These are phyloP conservation scores for Colletotrichum sublineola DNA, from an alignment of 2,329 filamentous ascomycete species.

Conservation along the genomic window DNA sequence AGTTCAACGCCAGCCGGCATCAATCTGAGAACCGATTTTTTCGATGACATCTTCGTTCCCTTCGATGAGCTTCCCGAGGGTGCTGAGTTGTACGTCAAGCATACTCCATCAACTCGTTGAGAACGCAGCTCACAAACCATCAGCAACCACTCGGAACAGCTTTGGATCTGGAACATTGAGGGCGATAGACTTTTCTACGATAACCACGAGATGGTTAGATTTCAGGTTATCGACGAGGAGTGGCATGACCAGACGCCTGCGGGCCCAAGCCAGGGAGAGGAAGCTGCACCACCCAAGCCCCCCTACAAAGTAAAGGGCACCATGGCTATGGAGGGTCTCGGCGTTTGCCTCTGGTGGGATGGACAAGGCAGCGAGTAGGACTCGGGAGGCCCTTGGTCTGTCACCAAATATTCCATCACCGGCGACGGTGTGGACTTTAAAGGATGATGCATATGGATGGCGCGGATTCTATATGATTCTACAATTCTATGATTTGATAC, in stretches of 20 bases:
- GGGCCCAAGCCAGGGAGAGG: conserved; percentile 72
- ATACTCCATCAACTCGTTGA: conserved; percentile 9
- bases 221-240: conserved; percentile 87
- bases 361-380: conserved; percentile 37
- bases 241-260: conserved; percentile 91
- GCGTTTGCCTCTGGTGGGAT: conserved; percentile 76
- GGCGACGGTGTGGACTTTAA: not conserved
- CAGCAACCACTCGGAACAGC: conserved; percentile 79
- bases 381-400: conserved; percentile 13
- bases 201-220: conserved; percentile 87
- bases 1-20: conserved; percentile 80
- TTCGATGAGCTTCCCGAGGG: conserved; percentile 80
- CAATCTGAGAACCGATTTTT: conserved; percentile 88
- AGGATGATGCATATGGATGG: conserved; percentile 12
- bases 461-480: conserved; percentile 30
- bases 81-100: conserved; percentile 77
- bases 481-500: conserved; percentile 56
- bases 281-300: conserved; percentile 72
- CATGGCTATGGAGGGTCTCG: conserved; percentile 74
- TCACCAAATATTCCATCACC: not conserved
- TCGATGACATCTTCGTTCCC: conserved; percentile 89
- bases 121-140: conserved; percentile 45
- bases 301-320: conserved; percentile 78
- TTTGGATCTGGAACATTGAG: conserved; percentile 88
- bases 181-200: conserved; percentile 87